A percentile compares a stretch with the other conserved stretches of the same genome.
phyloP scores from a whole-genome alignment of 495 filamentous ascomycete species.

The Neurospora hispaniola region DNA sequence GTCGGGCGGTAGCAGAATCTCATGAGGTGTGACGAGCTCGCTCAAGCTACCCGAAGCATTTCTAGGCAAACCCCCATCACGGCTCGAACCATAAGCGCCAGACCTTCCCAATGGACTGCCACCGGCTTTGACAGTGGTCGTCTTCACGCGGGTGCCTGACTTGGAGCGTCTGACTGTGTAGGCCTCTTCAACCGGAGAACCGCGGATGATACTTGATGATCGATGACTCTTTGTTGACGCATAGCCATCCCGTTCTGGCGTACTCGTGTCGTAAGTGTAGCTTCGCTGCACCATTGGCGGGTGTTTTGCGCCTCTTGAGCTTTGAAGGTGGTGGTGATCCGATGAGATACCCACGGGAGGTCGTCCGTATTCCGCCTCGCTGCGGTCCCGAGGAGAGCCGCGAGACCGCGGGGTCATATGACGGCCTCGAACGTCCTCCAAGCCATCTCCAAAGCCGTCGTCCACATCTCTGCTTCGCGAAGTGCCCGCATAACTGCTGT shows the following conservation, averaged over 20 bases:
- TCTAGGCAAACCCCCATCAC: neutral
- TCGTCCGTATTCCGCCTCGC: constrained; percentile 24
- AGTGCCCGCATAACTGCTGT: constrained; percentile 18
- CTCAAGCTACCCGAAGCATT: neutral
- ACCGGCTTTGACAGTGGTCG: constrained; percentile 21
- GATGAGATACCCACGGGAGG: constrained; percentile 11
- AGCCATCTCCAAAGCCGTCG: constrained; percentile 19
- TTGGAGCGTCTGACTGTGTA: constrained; percentile 19
- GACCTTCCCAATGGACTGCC: constrained; percentile 1
- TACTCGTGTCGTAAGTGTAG: constrained; percentile 18
- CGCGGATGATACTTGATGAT: constrained; percentile 24
- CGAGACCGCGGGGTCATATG: constrained; percentile 23
- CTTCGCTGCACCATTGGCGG: constrained; percentile 21
- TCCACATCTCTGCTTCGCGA: constrained; percentile 33
- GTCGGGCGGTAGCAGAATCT: constrained; percentile 42
- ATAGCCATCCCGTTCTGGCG: constrained; percentile 26
- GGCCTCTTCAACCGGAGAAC: constrained; percentile 10
- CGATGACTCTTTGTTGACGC: constrained; percentile 28
- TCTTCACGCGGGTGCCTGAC: constrained; percentile 20
- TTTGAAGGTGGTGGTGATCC: neutral
- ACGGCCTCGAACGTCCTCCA: constrained; percentile 26
- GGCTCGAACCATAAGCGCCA: neutral
- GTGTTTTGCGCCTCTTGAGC: constrained; percentile 16
- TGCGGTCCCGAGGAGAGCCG: constrained; percentile 20
- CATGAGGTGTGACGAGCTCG: constrained; percentile 15